Base-by-base conservation (phyloP, 495 filamentous ascomycete species). In the Corynascus novoguineensis region DNA sequence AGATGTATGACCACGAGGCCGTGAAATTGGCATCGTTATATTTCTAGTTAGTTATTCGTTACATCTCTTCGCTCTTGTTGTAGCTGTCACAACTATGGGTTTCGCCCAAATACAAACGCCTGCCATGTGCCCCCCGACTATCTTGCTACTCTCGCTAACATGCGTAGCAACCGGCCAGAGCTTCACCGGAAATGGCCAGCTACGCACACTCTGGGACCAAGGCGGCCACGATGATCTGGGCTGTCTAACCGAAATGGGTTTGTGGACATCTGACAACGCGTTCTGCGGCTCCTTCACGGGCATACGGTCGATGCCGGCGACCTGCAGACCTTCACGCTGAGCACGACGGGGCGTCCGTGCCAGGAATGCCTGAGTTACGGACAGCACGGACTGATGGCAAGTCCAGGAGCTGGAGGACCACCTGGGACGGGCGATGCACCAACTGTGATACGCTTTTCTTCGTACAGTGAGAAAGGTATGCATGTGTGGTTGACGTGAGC, bases 401-500 rank as follows among this genome's bases (percentile, higher is more conserved):
- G 45, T 25, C 27, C 10, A 8, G 55, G 32, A 3, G 50, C 14
- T 3, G 37, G 37, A 1, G 52, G 47, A n/a, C 62, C 65, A 19
- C 60, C 63, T 0, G 25, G 10, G 5, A 5, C 15, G 22, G 46
- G 47, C 12, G 62, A 60, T 22, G 27, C 41, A 10, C 59, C 62
- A 3, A 24, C 52, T 46, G 55, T 50, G 1, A 50, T 68, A 21
- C 57, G 53, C 17, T 46, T 65, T 3, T 37, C 44, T 3, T 46
- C 46, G 9, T 65, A 60, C 22, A 53, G 1, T 1, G 65, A 68
- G 28, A 19, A 22, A 6, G 60, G 58, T 5, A 60, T 65, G 34
- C 59, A 58, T 19, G 60, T 68, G 15, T 68, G 65, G 65, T 48
- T 65, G 42, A 61, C 62, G 4, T 68, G 64, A 61, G 44, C 24